Base-by-base conservation (phyloP, 208 protist genomes). In the Lotmaria passim region DNA sequence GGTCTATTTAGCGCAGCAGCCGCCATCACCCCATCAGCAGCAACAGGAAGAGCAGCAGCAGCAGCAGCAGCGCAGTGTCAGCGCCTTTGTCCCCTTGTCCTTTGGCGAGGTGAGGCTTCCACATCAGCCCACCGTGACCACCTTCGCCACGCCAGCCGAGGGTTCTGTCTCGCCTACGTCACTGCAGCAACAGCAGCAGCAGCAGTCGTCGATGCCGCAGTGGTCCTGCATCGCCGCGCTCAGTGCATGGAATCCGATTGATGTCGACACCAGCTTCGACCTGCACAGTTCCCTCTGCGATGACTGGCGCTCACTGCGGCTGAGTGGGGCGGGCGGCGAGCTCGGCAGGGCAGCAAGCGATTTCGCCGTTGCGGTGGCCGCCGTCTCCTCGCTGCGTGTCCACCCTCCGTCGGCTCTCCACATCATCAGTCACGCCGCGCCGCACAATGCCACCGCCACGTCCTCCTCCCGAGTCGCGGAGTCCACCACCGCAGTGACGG, bases 81-180 rank as follows among this genome's bases (percentile, higher is more conserved):
- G 48, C 28, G 67, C 24, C n/a, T 61, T 59, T 47, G 60, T 65
- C n/a, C 69, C 64, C n/a, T 31, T 60, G 28, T 62, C 41, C 46
- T 44, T 78, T 21, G 47, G 19, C 19, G 55, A n/a, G 11, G 43
- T 26, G 8, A 33, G 33, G 61, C 1, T 47, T 39, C 7, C 14
- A 26, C 38, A 56, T 4, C 39, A 46, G 24, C 23, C 30, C 12
- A 46, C 60, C 31, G 34, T 56, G 60, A 21, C 43, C 5, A 56
- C 60, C 4, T 66, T 56, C 23, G 19, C 50, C 24, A 43, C 34
- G 2, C 33, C 50, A 5, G 36, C 34, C 6, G 50, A 59, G 23
- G 30, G n/a, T 15, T 28, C 58, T 1, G 23, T 51, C 11, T n/a
- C n/a, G n/a, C n/a, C n/a, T n/a, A 39, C 19, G 17, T 10, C 58